Conservation (phyloP, 2,329 filamentous ascomycete species). For the Colletotrichum magnum region DNA sequence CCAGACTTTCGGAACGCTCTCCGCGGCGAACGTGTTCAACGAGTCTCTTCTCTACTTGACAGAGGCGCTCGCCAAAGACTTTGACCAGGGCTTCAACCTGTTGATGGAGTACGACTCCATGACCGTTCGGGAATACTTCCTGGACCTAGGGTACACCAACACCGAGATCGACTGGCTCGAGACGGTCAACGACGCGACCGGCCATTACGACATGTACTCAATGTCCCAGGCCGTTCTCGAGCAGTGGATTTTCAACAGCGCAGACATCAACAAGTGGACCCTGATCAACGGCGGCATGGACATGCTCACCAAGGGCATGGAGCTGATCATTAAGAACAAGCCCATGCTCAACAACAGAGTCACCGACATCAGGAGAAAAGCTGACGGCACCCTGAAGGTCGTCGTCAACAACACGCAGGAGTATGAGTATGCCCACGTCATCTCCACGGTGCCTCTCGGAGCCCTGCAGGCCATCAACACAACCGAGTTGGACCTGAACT, state of each 20-base stretch:
- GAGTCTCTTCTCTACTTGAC: conserved; percentile 34
- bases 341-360: conserved; percentile 42
- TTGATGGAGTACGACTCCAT: conserved; percentile 44
- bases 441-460: conserved; percentile 46
- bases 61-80: conserved; percentile 37
- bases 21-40: conserved; percentile 26
- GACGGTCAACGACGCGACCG: conserved; percentile 44
- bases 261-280: conserved; percentile 45
- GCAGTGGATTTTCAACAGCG: conserved; percentile 45
- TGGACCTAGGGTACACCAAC: conserved; percentile 47
- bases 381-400: conserved; percentile 42
- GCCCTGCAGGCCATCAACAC: conserved; percentile 46
- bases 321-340: conserved; percentile 43
- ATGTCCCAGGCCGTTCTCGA: conserved; percentile 44
- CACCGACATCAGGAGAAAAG: conserved; percentile 41
- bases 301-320: conserved; percentile 48
- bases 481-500: conserved; percentile 46
- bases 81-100: conserved; percentile 40
- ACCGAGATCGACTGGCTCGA: conserved; percentile 50
- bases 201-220: conserved; percentile 44
- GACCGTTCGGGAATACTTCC: conserved; percentile 42
- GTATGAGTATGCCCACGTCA: conserved; percentile 43
- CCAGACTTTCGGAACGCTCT: conserved; percentile 34
- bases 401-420: conserved; percentile 42
- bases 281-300: conserved; percentile 51